A percentile compares a stretch with the other conserved stretches of the same genome.
Conservation (phyloP, 1,284 basidiomycete species). For the Ustilago loliicola region DNA sequence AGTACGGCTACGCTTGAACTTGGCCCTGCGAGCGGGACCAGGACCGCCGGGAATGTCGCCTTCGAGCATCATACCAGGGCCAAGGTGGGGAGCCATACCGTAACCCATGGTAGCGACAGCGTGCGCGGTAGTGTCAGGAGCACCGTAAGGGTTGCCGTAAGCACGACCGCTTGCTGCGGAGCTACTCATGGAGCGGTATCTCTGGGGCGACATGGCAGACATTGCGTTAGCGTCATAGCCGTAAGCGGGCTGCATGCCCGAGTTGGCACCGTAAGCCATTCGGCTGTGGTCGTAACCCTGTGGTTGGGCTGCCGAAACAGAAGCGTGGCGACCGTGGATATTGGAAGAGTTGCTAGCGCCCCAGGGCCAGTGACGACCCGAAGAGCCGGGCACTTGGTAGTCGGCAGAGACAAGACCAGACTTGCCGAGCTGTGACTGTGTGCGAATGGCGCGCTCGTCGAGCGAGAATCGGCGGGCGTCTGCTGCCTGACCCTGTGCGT, state of each 20-base stretch:
- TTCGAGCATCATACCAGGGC: constrained; percentile 48
- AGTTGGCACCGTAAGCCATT: constrained; percentile 47
- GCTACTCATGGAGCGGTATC: constrained; percentile 56
- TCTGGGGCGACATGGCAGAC: constrained; percentile 48
- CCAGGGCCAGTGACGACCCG: constrained; percentile 58
- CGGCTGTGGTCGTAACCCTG: constrained; percentile 51
- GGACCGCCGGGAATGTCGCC: constrained; percentile 51
- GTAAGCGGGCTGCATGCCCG: constrained; percentile 36
- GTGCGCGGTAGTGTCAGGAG: constrained; percentile 47
- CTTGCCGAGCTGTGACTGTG: constrained; percentile 48
- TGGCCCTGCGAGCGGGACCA: constrained; percentile 56
- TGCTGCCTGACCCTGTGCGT: constrained; percentile 44
- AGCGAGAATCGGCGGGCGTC: constrained; percentile 55
- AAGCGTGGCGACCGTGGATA: constrained; percentile 52
- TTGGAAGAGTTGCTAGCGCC: constrained; percentile 29
- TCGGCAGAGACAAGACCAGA: constrained; percentile 47
- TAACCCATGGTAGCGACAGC: constrained; percentile 51
- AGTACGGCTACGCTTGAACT: constrained; percentile 64
- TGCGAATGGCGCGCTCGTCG: constrained; percentile 50
- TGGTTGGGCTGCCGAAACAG: constrained; percentile 47
- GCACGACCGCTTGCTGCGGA: constrained; percentile 52
- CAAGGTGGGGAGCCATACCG: constrained; percentile 49
- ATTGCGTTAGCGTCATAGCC: constrained; percentile 45
- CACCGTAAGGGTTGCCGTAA: constrained; percentile 42
- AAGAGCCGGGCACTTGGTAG: constrained; percentile 44